phyloP scores from a whole-genome alignment of 2,329 filamentous ascomycete genomes.

The Didymella segeticola region DNA sequence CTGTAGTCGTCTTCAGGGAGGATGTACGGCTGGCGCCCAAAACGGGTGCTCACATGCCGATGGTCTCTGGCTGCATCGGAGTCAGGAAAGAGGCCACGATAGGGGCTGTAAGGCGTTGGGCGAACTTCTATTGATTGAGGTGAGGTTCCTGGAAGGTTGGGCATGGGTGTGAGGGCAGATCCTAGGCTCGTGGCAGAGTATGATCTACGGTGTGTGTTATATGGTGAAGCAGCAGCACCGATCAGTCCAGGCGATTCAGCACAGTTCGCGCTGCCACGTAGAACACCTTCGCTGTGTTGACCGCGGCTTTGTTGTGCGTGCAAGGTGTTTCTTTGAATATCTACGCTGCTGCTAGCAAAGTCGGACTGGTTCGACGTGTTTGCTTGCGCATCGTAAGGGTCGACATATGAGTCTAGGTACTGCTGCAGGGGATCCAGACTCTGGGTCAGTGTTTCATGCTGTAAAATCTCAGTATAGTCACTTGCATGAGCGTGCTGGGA shows the following conservation, averaged over 20 bases:
- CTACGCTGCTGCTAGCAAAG: conserved; percentile 7
- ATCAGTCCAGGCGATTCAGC: conserved; percentile 17
- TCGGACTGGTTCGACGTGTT: conserved; percentile 25
- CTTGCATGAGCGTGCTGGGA: not conserved
- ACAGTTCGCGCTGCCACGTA: conserved; percentile 22
- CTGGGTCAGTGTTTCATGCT: not conserved
- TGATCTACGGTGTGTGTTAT: conserved; percentile 20
- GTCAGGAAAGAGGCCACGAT: conserved; percentile 27
- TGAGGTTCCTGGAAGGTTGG: not conserved
- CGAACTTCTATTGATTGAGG: conserved; percentile 1
- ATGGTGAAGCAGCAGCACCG: conserved; percentile 1
- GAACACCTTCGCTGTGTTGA: conserved; percentile 13
- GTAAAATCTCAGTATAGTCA: not conserved
- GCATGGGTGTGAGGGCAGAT: conserved; percentile 13
- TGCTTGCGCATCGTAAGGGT: conserved; percentile 13
- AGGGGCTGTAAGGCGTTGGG: conserved; percentile 27
- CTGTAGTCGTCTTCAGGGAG: conserved; percentile 29
- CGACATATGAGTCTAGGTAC: not conserved
- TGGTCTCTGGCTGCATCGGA: conserved; percentile 31
- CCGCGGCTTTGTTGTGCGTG: conserved; percentile 9
- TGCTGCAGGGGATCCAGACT: conserved; percentile 8
- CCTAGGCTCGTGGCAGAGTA: conserved; percentile 2
- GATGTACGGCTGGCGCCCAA: conserved; percentile 36
- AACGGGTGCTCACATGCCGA: conserved; percentile 35
- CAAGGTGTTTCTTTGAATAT: conserved; percentile 10